Conservation (phyloP, 2,329 filamentous ascomycete genomes). For the Cytospora leucostoma region DNA sequence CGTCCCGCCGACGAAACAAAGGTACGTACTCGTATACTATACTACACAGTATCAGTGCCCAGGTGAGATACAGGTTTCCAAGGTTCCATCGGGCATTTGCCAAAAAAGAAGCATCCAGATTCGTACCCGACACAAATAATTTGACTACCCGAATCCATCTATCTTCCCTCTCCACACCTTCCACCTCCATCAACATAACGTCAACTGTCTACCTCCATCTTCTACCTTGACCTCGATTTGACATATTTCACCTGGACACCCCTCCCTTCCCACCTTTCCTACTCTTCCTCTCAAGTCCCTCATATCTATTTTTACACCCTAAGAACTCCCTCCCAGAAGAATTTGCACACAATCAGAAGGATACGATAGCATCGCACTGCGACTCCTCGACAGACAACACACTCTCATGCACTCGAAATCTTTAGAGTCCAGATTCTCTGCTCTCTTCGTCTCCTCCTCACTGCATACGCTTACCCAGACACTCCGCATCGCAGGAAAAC, state of each 20-base stretch:
- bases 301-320: neutral
- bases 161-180: constrained; percentile 2
- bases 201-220: neutral
- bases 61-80: neutral
- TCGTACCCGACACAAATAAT: neutral
- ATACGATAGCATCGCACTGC: neutral
- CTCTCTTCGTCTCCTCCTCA: neutral
- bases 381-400: neutral
- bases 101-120: neutral
- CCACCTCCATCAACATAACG: neutral
- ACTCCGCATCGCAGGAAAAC: neutral
- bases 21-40: neutral
- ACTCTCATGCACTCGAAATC: neutral
- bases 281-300: neutral
- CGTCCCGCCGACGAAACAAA: neutral
- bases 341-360: neutral
- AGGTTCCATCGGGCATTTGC: neutral
- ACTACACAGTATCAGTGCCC: neutral
- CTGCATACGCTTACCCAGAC: constrained; percentile 7
- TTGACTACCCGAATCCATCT: neutral
- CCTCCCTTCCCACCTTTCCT: neutral
- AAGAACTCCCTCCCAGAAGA: neutral
- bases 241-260: neutral
- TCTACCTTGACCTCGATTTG: neutral
- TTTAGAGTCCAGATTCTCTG: neutral